These are phyloP conservation scores for Penicillium sp. DNA, from an alignment of 2,329 filamentous ascomycete genomes.

Conservation along the genomic window DNA sequence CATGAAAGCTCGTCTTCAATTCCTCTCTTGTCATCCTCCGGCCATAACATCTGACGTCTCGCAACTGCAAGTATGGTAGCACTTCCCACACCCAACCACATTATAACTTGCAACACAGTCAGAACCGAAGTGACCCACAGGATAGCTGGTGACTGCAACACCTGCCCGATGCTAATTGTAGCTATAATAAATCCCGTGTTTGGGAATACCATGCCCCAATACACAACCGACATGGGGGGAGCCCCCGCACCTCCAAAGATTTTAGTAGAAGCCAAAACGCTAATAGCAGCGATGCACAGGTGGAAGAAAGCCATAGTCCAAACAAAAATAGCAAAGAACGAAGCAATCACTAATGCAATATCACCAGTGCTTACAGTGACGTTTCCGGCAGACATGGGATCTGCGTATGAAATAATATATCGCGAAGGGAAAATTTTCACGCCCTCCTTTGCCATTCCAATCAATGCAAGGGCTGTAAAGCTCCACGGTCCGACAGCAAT, in stretches of 20 bases:
- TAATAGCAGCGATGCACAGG: slow-evolving; percentile 46
- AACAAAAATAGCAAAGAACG: slow-evolving; percentile 47
- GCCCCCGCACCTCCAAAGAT: background rate
- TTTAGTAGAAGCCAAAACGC: slow-evolving; percentile 28
- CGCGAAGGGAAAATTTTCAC: slow-evolving; percentile 27
- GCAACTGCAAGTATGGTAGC: background rate
- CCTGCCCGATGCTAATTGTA: slow-evolving; percentile 43
- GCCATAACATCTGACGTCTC: background rate
- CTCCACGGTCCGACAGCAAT: slow-evolving; percentile 52
- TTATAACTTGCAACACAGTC: background rate
- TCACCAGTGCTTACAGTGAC: slow-evolving; percentile 22
- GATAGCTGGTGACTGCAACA: slow-evolving; percentile 1
- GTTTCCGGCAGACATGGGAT: background rate
- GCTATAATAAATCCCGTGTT: slow-evolving; percentile 47
- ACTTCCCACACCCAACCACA: background rate
- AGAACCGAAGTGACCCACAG: background rate
- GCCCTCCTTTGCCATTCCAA: slow-evolving; percentile 48
- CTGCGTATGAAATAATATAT: slow-evolving; percentile 30
- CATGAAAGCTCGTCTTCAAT: background rate
- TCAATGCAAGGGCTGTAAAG: slow-evolving; percentile 48
- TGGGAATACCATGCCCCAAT: slow-evolving; percentile 39
- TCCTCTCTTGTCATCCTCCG: background rate
- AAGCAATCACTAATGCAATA: slow-evolving; percentile 43
- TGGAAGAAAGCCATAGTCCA: slow-evolving; percentile 54
- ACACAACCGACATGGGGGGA: slow-evolving; percentile 13